Evolutionary conservation across 2,329 filamentous ascomycete genomes (phyloP), one percentile per base, ranked within the genome.

Genomic region (Emericellopsis atlantica): DNA sequence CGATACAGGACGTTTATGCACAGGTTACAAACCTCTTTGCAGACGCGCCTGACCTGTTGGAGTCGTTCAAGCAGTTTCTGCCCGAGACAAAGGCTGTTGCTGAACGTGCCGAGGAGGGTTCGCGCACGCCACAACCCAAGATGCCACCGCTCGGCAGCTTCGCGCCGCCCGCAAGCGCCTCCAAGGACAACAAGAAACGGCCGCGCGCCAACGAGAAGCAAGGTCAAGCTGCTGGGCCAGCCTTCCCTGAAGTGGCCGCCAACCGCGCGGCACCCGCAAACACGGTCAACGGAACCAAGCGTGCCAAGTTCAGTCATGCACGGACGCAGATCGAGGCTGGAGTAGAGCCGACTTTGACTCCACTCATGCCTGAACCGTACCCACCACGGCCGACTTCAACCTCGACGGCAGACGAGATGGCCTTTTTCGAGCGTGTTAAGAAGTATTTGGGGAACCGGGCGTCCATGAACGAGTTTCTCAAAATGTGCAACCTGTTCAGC

Each of bases 11-110:
- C 60, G 92, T 98, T 4, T 98, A 98, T 59, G 84, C 86, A 1
- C 92, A 98, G 60, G 92, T 98, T 21, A 98, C 93, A 1, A 84
- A 83, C 26, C 69, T 98, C 1, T 98, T 98, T 65, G 88, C 87
- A 55, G 83, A 84, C 5, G 92, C 93, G 0, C 90, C 90, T 5
- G 92, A 98, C 61, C 76, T 98, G 11, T 69, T 98, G 2, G 92
- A 98, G 60, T 92, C 98, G 55, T 98, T 98, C 58, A 98, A 98
- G 60, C 92, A 98, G 55, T 98, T 98, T 50, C 71, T 98, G 7
- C 92, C 92, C 0, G 92, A 98, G 57, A 93, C 90, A 35, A 74
- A 74, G 45, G 59, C 67, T 5, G 68, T 46, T 60, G 76, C 52
- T 16, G 57, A 58, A 5, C 79, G 81, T 36, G 54, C 48, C 6